phyloP scores from a whole-genome alignment of 2,329 filamentous ascomycete genomes.

The Chaetomium sp. region DNA sequence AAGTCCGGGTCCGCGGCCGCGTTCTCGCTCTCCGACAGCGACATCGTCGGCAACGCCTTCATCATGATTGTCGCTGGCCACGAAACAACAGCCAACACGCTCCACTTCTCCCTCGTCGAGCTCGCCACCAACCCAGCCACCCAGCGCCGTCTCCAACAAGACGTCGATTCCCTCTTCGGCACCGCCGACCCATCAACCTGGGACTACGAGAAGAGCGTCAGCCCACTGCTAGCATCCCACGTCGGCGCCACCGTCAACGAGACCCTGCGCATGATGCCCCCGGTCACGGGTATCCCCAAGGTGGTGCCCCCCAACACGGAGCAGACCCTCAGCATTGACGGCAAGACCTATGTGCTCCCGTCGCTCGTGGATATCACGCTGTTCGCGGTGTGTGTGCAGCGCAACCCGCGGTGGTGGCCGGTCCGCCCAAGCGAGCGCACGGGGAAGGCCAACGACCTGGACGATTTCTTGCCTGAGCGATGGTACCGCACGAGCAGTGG shows the following conservation, averaged over 20 bases:
- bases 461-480: conserved; percentile 64
- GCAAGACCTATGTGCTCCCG: conserved; percentile 53
- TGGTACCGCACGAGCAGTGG: conserved; percentile 49
- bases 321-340: conserved; percentile 55
- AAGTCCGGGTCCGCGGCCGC: not conserved
- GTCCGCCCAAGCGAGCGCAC: conserved; percentile 40
- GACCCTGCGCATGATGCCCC: conserved; percentile 64
- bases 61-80: conserved; percentile 67
- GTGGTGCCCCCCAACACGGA: conserved; percentile 41
- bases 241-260: conserved; percentile 72
- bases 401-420: conserved; percentile 70
- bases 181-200: conserved; percentile 53
- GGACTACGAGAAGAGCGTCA: conserved; percentile 64
- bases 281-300: conserved; percentile 68
- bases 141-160: conserved; percentile 61
- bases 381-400: conserved; percentile 49
- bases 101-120: conserved; percentile 64
- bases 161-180: conserved; percentile 60
- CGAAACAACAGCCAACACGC: conserved; percentile 70
- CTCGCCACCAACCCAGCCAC: conserved; percentile 59
- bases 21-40: conserved; percentile 45
- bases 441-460: conserved; percentile 47
- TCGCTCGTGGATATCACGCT: conserved; percentile 50
- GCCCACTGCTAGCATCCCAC: conserved; percentile 60
- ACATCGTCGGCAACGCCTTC: conserved; percentile 68